These are phyloP conservation scores for Capsicum rhomboideum DNA, from an alignment of 257 asterid species.

Conservation along the genomic window DNA sequence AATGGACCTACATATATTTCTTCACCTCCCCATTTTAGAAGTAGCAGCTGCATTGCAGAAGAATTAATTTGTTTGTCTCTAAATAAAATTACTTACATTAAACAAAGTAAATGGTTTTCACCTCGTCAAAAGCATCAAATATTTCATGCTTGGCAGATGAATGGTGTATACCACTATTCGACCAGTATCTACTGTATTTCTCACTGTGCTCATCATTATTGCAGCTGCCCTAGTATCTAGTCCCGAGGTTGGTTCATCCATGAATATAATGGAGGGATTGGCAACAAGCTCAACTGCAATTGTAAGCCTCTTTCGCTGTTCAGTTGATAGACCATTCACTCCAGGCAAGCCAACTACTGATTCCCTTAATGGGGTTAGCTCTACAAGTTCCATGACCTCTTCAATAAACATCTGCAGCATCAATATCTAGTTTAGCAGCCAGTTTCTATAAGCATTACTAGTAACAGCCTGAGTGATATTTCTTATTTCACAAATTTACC, in stretches of 20 bases:
- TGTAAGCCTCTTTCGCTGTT: slow-evolving; percentile 52
- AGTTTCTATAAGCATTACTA: background rate
- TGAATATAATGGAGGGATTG: slow-evolving; percentile 50
- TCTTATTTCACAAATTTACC: slow-evolving; percentile 6
- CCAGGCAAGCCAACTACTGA: slow-evolving; percentile 51
- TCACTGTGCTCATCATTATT: slow-evolving; percentile 51
- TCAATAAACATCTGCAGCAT: slow-evolving; percentile 38
- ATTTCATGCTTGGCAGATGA: slow-evolving; percentile 71
- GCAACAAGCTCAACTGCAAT: slow-evolving; percentile 64
- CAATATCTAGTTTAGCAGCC: background rate
- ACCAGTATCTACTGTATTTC: slow-evolving; percentile 57
- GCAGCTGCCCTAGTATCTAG: slow-evolving; percentile 62
- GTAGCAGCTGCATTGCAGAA: slow-evolving; percentile 31
- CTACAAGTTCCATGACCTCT: slow-evolving; percentile 61
- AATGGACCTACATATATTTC: slow-evolving; percentile 46
- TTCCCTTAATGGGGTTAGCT: slow-evolving; percentile 33
- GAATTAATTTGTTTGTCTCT: background rate
- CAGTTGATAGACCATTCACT: slow-evolving; percentile 44
- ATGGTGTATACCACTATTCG: slow-evolving; percentile 61
- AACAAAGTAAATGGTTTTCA: background rate
- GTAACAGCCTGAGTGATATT: background rate
- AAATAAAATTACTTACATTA: background rate
- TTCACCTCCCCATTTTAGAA: slow-evolving; percentile 58
- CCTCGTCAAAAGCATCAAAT: slow-evolving; percentile 65
- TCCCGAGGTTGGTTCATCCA: slow-evolving; percentile 64